Evolutionary conservation across 257 asterid species (phyloP), one percentile per base, ranked within the genome.

Genomic region (Avicennia marina): DNA sequence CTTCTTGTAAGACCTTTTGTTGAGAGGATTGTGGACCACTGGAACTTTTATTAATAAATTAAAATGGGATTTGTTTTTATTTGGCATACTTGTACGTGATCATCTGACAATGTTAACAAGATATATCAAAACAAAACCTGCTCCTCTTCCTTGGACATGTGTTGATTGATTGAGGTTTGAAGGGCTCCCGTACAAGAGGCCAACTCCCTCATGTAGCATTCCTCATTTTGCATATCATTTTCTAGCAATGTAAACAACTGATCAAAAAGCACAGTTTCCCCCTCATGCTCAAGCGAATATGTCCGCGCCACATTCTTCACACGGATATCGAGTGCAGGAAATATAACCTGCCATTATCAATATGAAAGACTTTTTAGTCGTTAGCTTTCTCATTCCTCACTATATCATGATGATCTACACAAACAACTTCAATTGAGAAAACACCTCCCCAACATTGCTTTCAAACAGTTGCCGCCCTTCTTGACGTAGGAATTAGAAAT

Each of bases 111-210:
- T 19, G 29, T 53, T 19, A 67, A 15, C 29, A 54, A 60, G 45
- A 34, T 47, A 25, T 0, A 36, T 36, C 51, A 53, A 68, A 42
- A 59, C 7, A 10, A 45, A 42, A 90, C 98, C 98, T 91, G 98
- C 68, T 91, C 98, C 81, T 91, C 98, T 78, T 91, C 98, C 82
- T 91, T 91, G 66, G 96, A 88, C 98, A 91, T 91, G 85, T 91
- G 98, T 81, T 91, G 98, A 80, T 85, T 78, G 72, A 91, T 91
- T 53, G 98, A 91, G 48, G 98, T 91, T 70, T 81, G 88, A 55
- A 91, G 90, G 13, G 98, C 96, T 56, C 98, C 94, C 0, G 96
- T 85, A 78, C 98, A 87, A 61, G 95, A 88, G 26, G 98, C 98
- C 76, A 91, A 67, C 81, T 91, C 96, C 75, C 90, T 79, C 66